phyloP scores from a whole-genome alignment of 106 monocot genomes.

The Dendrobium huoshanense region DNA sequence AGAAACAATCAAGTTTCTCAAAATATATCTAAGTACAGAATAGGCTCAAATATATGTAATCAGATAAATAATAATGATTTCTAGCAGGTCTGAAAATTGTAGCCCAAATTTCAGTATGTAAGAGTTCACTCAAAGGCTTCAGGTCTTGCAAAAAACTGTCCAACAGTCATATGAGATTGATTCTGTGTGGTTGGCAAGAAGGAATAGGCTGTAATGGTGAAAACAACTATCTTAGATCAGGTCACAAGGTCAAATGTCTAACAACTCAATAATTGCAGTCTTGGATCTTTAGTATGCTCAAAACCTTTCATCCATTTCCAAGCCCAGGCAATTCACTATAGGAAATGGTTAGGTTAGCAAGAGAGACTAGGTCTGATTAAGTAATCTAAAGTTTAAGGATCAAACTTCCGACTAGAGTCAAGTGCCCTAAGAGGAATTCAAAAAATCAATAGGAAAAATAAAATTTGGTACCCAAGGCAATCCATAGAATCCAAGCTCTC shows the following conservation, averaged over 20 bases:
- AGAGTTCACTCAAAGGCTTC: neutral
- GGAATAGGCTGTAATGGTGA: neutral
- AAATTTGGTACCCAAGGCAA: neutral
- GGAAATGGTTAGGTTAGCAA: neutral
- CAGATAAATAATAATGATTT: neutral
- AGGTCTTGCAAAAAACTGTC: neutral
- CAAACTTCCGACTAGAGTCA: neutral
- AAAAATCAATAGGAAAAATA: neutral
- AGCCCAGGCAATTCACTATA: neutral
- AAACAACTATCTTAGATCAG: too few relatives aligned
- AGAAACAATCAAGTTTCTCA: conserved; percentile 14
- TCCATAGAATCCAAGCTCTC: neutral
- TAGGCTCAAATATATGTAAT: neutral
- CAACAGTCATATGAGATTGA: neutral
- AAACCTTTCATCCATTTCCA: neutral
- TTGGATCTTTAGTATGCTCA: too few relatives aligned
- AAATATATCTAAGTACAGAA: neutral
- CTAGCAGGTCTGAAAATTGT: neutral
- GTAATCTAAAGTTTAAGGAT: neutral
- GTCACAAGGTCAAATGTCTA: too few relatives aligned
- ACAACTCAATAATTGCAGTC: too few relatives aligned
- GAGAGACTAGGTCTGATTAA: neutral
- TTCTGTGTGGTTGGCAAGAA: neutral
- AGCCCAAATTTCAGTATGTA: neutral
- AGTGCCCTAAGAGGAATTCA: neutral